Conservation (phyloP, 1,139 yeast species). For the Magnusiomyces clavatus region DNA sequence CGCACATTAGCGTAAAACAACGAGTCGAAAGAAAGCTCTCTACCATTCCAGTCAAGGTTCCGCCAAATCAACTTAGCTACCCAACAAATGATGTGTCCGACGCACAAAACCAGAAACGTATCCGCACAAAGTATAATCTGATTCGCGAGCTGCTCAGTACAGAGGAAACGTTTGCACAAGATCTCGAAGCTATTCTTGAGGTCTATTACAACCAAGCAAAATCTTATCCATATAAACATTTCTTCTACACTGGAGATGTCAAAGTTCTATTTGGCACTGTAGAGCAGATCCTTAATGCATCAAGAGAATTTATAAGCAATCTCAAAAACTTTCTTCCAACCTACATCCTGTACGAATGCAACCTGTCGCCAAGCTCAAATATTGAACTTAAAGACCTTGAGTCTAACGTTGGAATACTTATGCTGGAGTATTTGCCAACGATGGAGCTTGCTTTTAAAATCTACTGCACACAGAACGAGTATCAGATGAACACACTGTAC, state of each 20-base stretch:
- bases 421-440: conserved; percentile 27
- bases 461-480: conserved; percentile 28
- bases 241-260: conserved; percentile 26
- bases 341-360: conserved; percentile 18
- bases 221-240: conserved; percentile 23
- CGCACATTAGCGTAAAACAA: too few species aligned
- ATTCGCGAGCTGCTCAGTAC: conserved; percentile 33
- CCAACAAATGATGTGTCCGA: too few species aligned
- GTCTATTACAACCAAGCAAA: conserved; percentile 25
- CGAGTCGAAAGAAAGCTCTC: too few species aligned
- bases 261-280: conserved; percentile 28
- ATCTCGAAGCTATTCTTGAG: conserved; percentile 30
- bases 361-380: conserved; percentile 15
- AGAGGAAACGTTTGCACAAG: conserved; percentile 31
- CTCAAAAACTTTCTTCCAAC: conserved; percentile 24
- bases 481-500: conserved; percentile 28
- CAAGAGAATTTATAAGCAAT: conserved; percentile 24
- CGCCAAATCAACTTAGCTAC: too few species aligned
- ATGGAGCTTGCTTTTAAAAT: conserved; percentile 29
- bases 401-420: conserved; percentile 29
- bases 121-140: conserved; percentile 24
- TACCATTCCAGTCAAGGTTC: too few species aligned
- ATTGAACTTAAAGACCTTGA: conserved; percentile 22
- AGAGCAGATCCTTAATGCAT: conserved; percentile 26
- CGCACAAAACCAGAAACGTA: conserved; percentile 16